Evolutionary conservation across 2,329 filamentous ascomycete genomes (phyloP).

Genomic region (Atkinsonella hypoxylon): DNA sequence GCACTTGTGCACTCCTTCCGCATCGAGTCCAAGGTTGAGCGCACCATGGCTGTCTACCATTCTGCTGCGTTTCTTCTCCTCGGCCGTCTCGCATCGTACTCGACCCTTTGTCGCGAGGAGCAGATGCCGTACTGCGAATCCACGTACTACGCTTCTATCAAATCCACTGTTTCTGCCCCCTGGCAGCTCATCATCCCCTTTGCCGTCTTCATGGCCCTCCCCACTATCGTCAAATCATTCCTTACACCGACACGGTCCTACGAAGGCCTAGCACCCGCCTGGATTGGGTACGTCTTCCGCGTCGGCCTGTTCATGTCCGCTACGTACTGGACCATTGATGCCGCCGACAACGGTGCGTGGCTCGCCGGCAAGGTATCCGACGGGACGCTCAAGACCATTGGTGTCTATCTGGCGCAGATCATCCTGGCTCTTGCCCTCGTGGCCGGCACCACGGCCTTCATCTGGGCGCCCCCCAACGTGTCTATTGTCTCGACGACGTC

Average conservation of each 20-base stretch:
- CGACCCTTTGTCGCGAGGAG: conserved; percentile 89
- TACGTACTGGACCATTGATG: conserved; percentile 78
- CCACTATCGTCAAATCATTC: conserved; percentile 66
- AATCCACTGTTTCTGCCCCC: conserved; percentile 80
- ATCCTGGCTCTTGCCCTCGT: conserved; percentile 70
- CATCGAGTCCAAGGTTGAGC: conserved; percentile 53
- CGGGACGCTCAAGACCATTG: conserved; percentile 56
- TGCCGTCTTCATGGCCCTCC: conserved; percentile 57
- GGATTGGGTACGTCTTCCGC: conserved; percentile 73
- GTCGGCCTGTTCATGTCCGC: conserved; percentile 64
- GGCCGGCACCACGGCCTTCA: conserved; percentile 73
- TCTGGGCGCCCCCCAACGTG: conserved; percentile 77
- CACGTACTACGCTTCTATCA: conserved; percentile 87
- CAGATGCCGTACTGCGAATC: conserved; percentile 96
- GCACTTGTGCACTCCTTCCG: conserved; percentile 64
- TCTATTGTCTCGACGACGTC: conserved; percentile 49
- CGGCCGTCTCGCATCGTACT: conserved; percentile 70
- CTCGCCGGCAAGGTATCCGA: conserved; percentile 42
- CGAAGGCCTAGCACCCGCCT: conserved; percentile 71
- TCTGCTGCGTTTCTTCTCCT: conserved; percentile 73
- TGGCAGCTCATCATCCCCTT: conserved; percentile 83
- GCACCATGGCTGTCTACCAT: conserved; percentile 70
- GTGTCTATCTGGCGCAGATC: conserved; percentile 68
- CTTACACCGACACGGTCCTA: conserved; percentile 76
- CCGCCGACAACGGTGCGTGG: conserved; percentile 80